phyloP scores from a whole-genome alignment of 1,284 basidiomycete species.

The Apiotrichum siamense region DNA sequence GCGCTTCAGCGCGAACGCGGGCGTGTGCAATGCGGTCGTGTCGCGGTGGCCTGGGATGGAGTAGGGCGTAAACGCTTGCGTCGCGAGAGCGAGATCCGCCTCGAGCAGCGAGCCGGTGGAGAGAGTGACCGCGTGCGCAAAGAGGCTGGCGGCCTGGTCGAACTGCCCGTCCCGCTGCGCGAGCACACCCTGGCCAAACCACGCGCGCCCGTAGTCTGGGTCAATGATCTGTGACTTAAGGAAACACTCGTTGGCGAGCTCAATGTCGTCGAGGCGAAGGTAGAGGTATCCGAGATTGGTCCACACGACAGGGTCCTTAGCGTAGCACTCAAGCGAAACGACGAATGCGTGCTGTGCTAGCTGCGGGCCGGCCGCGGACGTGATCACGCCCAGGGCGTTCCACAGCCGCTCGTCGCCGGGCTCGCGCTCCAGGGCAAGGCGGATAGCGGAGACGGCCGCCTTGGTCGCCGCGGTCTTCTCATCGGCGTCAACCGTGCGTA shows the following conservation, averaged over 20 bases:
- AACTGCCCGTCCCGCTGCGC: conserved; percentile 62
- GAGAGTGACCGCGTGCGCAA: conserved; percentile 75
- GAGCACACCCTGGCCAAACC: conserved; percentile 87
- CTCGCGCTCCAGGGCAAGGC: conserved; percentile 68
- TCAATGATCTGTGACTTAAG: conserved; percentile 83
- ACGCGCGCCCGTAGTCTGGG: conserved; percentile 82
- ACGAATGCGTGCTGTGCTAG: conserved; percentile 87
- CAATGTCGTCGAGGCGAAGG: conserved; percentile 69
- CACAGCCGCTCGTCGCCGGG: conserved; percentile 72
- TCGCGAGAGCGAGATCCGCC: conserved; percentile 75
- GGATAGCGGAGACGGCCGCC: conserved; percentile 61
- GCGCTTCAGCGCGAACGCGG: conserved; percentile 71
- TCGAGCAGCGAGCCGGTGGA: conserved; percentile 64
- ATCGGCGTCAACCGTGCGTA: conserved; percentile 31
- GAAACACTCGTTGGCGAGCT: conserved; percentile 81
- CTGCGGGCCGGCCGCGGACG: conserved; percentile 32
- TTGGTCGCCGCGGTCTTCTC: conserved; percentile 48
- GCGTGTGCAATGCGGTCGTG: conserved; percentile 54
- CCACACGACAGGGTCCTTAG: conserved; percentile 77
- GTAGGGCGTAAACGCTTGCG: conserved; percentile 56
- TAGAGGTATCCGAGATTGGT: conserved; percentile 86
- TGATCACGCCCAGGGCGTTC: conserved; percentile 52
- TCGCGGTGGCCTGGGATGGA: conserved; percentile 15
- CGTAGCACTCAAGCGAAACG: conserved; percentile 75
- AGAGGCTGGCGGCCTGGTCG: conserved; percentile 61